Conservation (phyloP, 805 yeast species). For the Schwanniomyces polymorphus region DNA sequence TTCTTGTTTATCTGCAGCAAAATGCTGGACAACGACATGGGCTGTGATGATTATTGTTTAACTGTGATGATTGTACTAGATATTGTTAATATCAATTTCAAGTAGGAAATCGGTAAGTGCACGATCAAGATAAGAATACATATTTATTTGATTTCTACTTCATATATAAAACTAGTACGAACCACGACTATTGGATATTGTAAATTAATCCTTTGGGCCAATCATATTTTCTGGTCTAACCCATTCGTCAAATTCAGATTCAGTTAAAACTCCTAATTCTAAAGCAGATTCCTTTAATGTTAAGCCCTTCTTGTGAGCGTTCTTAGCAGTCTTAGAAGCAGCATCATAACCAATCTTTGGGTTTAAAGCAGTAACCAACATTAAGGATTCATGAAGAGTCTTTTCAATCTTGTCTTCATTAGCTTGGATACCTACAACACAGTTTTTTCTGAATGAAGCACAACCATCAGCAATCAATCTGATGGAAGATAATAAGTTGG, state of each 20-base stretch:
- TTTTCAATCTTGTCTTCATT: slow-evolving; percentile 84
- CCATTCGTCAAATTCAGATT: slow-evolving; percentile 92
- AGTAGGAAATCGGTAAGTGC: not conserved
- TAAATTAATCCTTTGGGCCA: slow-evolving; percentile 69
- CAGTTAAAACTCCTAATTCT: slow-evolving; percentile 81
- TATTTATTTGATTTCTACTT: slow-evolving; percentile 2
- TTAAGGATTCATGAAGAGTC: slow-evolving; percentile 88
- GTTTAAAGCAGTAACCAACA: slow-evolving; percentile 98
- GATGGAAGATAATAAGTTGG: slow-evolving; percentile 84
- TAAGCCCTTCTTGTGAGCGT: slow-evolving; percentile 96
- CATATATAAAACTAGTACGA: not conserved
- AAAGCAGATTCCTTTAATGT: slow-evolving; percentile 94
- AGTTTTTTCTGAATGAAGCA: slow-evolving; percentile 87
- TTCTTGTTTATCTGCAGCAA: slow-evolving; percentile 31
- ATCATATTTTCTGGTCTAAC: slow-evolving; percentile 98
- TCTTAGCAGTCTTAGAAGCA: slow-evolving; percentile 97
- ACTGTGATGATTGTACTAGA: not conserved
- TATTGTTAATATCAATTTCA: not conserved
- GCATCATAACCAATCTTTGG: slow-evolving; percentile 98
- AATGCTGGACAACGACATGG: slow-evolving; percentile 31
- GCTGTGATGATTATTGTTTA: not conserved
- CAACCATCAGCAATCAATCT: slow-evolving; percentile 88
- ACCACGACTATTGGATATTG: not conserved
- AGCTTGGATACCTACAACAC: slow-evolving; percentile 93
- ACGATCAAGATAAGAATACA: not conserved